Evolutionary conservation across 2,329 filamentous ascomycete genomes (phyloP).

Genomic region (Trichophaea hybrida): DNA sequence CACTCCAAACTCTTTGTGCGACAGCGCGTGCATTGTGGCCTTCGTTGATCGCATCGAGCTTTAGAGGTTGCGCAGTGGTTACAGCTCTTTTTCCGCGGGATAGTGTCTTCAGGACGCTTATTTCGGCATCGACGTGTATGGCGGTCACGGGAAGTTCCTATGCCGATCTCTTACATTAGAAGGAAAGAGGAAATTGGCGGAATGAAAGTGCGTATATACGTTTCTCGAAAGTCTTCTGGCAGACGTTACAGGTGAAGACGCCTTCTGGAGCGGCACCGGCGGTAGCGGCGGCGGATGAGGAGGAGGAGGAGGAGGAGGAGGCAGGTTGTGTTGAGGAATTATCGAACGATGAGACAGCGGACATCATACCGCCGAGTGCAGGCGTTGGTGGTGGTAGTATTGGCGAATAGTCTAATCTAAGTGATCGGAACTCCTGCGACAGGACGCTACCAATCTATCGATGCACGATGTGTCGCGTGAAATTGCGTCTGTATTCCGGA

Average conservation of each 20-base stretch:
- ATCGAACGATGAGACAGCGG: background rate
- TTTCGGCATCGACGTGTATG: conserved; percentile 1
- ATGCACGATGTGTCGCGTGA: background rate
- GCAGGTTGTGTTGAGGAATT: background rate
- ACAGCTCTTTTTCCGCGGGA: conserved; percentile 2
- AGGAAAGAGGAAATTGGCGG: background rate
- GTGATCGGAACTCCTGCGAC: background rate
- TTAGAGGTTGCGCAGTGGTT: conserved; percentile 1
- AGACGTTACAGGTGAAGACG: background rate
- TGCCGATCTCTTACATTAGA: too few species aligned
- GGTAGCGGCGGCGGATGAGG: background rate
- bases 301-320: background rate
- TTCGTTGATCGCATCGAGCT: background rate
- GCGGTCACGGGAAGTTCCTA: conserved; percentile 2
- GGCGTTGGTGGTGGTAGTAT: background rate
- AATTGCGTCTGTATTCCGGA: background rate
- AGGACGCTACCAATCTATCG: background rate
- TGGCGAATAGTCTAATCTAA: background rate
- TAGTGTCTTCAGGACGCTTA: conserved; percentile 1
- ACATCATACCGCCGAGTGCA: background rate
- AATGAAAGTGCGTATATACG: background rate
- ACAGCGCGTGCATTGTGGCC: background rate
- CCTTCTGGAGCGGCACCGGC: background rate
- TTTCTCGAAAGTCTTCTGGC: background rate
- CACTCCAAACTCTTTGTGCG: background rate